A percentile compares a stretch with the other conserved stretches of the same genome.
These are phyloP conservation scores for Acanthamoeba healyi DNA, from an alignment of 208 protist species.

Conservation along the genomic window DNA sequence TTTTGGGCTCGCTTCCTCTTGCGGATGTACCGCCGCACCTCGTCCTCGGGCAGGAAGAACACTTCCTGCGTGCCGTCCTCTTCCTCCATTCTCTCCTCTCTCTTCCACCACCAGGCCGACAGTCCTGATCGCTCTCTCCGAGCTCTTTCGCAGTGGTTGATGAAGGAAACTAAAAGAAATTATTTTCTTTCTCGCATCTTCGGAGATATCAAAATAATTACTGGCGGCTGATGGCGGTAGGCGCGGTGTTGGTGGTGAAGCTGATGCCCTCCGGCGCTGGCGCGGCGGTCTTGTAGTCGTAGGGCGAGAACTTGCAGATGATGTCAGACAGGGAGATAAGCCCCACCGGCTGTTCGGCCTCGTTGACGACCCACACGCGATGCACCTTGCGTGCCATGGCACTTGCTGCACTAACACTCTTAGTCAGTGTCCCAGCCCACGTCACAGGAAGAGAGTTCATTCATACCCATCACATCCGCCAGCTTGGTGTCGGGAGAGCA, in stretches of 20 bases:
- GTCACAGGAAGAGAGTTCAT: not conserved
- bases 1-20: not conserved
- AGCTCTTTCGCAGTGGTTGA: no score
- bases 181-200: not conserved
- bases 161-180: not conserved
- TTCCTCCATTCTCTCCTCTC: no score
- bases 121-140: no score
- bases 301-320: constrained; percentile 29
- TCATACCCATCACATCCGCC: not conserved
- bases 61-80: not conserved
- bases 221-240: no score
- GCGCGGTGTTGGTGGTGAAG: no score
- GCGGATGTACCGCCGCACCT: not conserved
- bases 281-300: constrained; percentile 10
- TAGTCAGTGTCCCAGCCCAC: no score
- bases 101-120: no score
- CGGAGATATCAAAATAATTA: not conserved
- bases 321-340: constrained; percentile 7
- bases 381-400: not conserved
- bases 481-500: not conserved
- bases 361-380: not conserved
- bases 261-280: no score
- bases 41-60: not conserved
- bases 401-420: not conserved
- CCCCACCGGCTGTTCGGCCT: not conserved